phyloP scores from a whole-genome alignment of 2,329 filamentous ascomycete genomes.

The Arthrobotrys conoides region DNA sequence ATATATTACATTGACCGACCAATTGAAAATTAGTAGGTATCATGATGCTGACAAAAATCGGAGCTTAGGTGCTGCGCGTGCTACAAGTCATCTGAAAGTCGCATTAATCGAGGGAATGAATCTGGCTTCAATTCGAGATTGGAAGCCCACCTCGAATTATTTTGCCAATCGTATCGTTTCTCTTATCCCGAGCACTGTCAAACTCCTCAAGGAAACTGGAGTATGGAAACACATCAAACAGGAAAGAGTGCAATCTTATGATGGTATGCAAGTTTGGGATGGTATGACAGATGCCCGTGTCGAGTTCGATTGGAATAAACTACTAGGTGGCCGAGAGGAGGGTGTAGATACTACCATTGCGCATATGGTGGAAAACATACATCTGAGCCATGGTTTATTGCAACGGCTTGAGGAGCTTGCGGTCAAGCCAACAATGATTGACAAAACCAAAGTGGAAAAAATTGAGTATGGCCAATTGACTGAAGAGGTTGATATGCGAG shows the following conservation, averaged over 20 bases:
- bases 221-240: slow-evolving; percentile 84
- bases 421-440: slow-evolving; percentile 77
- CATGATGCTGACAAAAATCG: slow-evolving; percentile 18
- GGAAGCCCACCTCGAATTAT: slow-evolving; percentile 76
- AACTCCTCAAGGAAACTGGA: slow-evolving; percentile 79
- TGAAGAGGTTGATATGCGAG: slow-evolving; percentile 80
- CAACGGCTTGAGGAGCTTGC: slow-evolving; percentile 78
- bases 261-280: slow-evolving; percentile 98
- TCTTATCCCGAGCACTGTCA: slow-evolving; percentile 88
- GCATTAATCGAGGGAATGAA: slow-evolving; percentile 93
- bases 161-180: slow-evolving; percentile 98
- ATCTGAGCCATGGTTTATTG: slow-evolving; percentile 85
- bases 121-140: slow-evolving; percentile 77
- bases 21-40: slow-evolving; percentile 20
- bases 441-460: slow-evolving; percentile 81
- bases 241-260: slow-evolving; percentile 84
- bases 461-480: slow-evolving; percentile 81
- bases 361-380: slow-evolving; percentile 96
- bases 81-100: slow-evolving; percentile 82
- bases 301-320: slow-evolving; percentile 82
- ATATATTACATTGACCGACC: background rate
- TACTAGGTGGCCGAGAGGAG: slow-evolving; percentile 66
- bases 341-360: slow-evolving; percentile 78
- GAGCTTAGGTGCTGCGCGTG: slow-evolving; percentile 77
- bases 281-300: slow-evolving; percentile 89